These are phyloP conservation scores for Rutstroemia sp. DNA, from an alignment of 2,329 filamentous ascomycete genomes.

Conservation along the genomic window DNA sequence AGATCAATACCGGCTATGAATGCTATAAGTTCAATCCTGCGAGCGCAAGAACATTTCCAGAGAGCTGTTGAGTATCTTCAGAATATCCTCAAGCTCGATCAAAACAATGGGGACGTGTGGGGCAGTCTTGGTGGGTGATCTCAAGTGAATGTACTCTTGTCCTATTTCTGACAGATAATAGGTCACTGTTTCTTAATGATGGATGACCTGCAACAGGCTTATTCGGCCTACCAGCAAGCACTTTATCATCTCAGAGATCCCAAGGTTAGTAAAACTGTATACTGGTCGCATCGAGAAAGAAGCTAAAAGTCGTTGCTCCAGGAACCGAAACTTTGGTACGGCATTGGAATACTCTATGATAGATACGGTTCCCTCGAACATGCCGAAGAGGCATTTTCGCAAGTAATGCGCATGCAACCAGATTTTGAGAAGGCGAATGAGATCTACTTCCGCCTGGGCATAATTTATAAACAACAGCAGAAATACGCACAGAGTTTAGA, in stretches of 20 bases:
- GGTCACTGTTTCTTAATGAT: constrained; percentile 99
- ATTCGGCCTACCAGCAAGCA: constrained; percentile 92
- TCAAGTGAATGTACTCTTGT: neutral
- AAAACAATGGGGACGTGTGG: constrained; percentile 90
- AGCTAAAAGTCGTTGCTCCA: constrained; percentile 31
- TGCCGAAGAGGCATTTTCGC: constrained; percentile 94
- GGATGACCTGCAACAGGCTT: constrained; percentile 94
- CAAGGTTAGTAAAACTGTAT: constrained; percentile 51
- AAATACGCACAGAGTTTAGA: constrained; percentile 91
- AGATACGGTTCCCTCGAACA: constrained; percentile 94
- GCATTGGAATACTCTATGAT: constrained; percentile 95
- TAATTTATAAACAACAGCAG: constrained; percentile 98
- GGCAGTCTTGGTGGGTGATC: constrained; percentile 70
- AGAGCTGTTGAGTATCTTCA: constrained; percentile 92
- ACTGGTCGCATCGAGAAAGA: neutral
- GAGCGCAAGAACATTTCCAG: constrained; percentile 86
- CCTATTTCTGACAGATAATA: constrained; percentile 31
- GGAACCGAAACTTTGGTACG: constrained; percentile 98
- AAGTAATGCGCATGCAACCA: constrained; percentile 98
- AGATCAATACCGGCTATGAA: constrained; percentile 90
- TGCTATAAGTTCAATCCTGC: constrained; percentile 83
- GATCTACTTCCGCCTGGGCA: constrained; percentile 97
- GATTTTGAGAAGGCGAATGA: constrained; percentile 98
- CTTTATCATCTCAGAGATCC: constrained; percentile 88
- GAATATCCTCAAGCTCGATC: constrained; percentile 83